Evolutionary conservation across 208 protist species (phyloP), one percentile per base, ranked within the genome.

Genomic region (Herpetomonas tarakana): DNA sequence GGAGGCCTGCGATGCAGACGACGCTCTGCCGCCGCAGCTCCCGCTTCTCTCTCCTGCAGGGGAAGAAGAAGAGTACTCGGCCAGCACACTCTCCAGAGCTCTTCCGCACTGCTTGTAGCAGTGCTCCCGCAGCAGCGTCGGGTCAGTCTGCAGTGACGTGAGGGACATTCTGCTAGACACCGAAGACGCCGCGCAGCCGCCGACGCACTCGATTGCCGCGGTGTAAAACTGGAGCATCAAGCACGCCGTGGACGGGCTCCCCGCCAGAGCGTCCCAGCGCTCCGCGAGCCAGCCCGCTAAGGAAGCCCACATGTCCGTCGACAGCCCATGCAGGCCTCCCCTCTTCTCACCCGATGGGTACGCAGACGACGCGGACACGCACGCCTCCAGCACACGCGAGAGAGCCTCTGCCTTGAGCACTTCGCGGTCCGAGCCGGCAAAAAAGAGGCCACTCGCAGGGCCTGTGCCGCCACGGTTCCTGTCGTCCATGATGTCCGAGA

Each of bases 361-460:
- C 29, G 25, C 53, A 18, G 66, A 65, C 25, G 71, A 47, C 12
- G 52, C 68, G n/a, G 85, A 77, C 3, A 83, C 66, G 58, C 69
- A 85, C 11, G 78, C 80, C 51, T 91, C 84, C 66, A 88, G 53
- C 19, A 91, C 73, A 50, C 84, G 84, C 18, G 80, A 68, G 18
- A 91, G 52, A 1, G 75, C 62, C 50, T 89, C 69, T 0, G 38
- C 25, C 41, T 63, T 45, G 41, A 66, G 67, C 46, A 63, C 53
- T 45, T 30, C n/a, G 9, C 57, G 25, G 47, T 58, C 46, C 12
- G 12, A 1, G 9, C 11, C 46, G 22, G 52, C 50, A 1, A 47
- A 41, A 14, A 41, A 41, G 9, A 41, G 46, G 24, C 46, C 28
- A 7, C 57, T 35, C 21, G 41, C 49, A 41, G 39, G 41, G 22